A percentile compares a stretch with the other conserved stretches of the same genome.
phyloP scores from a whole-genome alignment of 495 filamentous ascomycete species.

The Penicillium parvum region DNA sequence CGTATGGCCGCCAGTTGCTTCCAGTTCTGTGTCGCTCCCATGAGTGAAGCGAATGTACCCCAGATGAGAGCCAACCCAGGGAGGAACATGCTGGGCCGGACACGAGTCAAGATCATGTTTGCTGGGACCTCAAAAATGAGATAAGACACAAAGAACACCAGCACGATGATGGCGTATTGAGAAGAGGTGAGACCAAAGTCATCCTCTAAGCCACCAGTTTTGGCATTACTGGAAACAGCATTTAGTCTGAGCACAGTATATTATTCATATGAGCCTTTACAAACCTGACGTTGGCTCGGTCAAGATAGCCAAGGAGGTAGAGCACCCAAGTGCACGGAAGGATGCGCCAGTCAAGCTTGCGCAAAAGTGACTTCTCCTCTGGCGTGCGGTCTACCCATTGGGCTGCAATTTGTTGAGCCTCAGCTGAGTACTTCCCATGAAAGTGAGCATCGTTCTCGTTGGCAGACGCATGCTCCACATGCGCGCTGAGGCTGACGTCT shows the following conservation, averaged over 20 bases:
- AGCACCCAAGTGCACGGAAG: constrained; percentile 3
- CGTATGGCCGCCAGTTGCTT: constrained; percentile 3
- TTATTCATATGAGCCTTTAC: background rate
- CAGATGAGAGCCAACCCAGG: constrained; percentile 1
- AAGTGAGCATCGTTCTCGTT: no score
- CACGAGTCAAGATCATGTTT: constrained; percentile 8
- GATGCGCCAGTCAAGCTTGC: constrained; percentile 7
- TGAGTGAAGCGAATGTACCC: constrained; percentile 1
- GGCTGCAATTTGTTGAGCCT: no score
- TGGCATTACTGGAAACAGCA: constrained; percentile 39
- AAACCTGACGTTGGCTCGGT: constrained; percentile 2
- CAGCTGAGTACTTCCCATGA: no score
- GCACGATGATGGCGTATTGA: constrained; percentile 22
- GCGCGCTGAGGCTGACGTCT: no score
- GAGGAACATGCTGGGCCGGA: constrained; percentile 1
- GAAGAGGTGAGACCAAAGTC: constrained; percentile 27
- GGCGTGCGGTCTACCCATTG: no score
- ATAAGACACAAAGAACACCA: constrained; percentile 43
- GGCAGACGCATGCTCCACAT: no score
- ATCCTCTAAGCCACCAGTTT: constrained; percentile 30
- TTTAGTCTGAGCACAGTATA: no score
- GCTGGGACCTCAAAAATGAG: constrained; percentile 41
- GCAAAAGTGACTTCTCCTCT: constrained; percentile 4
- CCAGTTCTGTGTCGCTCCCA: constrained; percentile 5
- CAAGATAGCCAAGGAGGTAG: background rate